These are phyloP conservation scores for Rhynchospora pubera DNA, from an alignment of 176 grass and related monocot genomes.

Conservation along the genomic window DNA sequence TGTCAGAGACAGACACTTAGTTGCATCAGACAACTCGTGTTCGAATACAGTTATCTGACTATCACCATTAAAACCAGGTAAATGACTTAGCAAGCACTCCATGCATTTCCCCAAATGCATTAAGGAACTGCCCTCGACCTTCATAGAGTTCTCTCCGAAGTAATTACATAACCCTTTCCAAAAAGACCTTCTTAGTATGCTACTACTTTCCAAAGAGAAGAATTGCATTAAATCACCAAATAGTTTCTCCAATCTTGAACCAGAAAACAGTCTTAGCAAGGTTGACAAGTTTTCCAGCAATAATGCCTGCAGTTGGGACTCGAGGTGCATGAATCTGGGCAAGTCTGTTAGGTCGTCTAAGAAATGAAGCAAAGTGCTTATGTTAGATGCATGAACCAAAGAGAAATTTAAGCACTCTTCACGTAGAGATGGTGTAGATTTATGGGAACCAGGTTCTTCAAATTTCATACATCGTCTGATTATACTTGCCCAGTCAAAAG, in stretches of 20 bases:
- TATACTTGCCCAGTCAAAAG: slow-evolving; percentile 71
- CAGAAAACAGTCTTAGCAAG: slow-evolving; percentile 65
- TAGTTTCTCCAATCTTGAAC: slow-evolving; percentile 67
- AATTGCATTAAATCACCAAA: slow-evolving; percentile 52
- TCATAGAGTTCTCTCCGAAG: slow-evolving; percentile 45
- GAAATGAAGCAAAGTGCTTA: slow-evolving; percentile 59
- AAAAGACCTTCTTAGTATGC: slow-evolving; percentile 60
- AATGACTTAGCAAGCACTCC: slow-evolving; percentile 40
- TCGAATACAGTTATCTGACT: slow-evolving; percentile 25
- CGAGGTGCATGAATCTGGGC: slow-evolving; percentile 67
- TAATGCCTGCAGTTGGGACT: slow-evolving; percentile 50
- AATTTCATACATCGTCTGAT: slow-evolving; percentile 64
- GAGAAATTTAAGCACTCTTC: slow-evolving; percentile 76
- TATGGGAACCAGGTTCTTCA: slow-evolving; percentile 35
- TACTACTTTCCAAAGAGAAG: slow-evolving; percentile 58
- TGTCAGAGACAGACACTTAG: slow-evolving; percentile 46
- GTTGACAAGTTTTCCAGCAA: slow-evolving; percentile 55
- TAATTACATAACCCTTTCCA: slow-evolving; percentile 62
- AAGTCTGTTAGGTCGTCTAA: slow-evolving; percentile 81
- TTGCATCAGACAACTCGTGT: slow-evolving; percentile 63
- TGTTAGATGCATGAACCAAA: slow-evolving; percentile 56
- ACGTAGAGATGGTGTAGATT: slow-evolving; percentile 35
- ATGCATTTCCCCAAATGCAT: slow-evolving; percentile 59
- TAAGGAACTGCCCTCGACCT: slow-evolving; percentile 11
- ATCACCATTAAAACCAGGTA: slow-evolving; percentile 42